Conservation (phyloP, 305 asterid genomes). For the Fraxinus velutina region DNA sequence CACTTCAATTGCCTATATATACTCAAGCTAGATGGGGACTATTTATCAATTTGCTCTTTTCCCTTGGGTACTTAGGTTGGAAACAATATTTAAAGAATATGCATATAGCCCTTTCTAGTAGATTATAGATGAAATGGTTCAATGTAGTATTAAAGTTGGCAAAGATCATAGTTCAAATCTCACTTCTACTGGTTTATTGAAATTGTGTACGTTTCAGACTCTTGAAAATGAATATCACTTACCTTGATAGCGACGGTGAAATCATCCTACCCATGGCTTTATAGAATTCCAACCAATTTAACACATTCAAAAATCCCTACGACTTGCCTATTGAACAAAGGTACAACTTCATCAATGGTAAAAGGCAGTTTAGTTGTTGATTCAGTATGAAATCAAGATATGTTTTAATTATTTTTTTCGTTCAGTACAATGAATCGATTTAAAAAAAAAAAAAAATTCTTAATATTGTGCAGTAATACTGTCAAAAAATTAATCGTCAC, state of each 20-base stretch:
- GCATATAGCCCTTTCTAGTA: background rate
- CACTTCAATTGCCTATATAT: background rate
- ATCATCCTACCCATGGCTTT: constrained; percentile 27
- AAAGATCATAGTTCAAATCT: background rate
- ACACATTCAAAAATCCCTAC: constrained; percentile 30
- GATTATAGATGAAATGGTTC: background rate
- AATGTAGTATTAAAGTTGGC: background rate
- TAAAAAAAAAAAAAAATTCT: no score
- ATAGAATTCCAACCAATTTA: constrained; percentile 4
- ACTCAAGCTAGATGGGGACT: background rate
- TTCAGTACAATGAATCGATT: background rate
- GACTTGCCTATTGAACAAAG: constrained; percentile 16
- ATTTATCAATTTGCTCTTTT: background rate
- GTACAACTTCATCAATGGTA: background rate
- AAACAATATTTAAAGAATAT: background rate
- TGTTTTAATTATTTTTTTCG: no score
- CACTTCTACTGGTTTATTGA: background rate
- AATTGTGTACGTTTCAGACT: background rate
- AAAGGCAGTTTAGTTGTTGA: background rate
- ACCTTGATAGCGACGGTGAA: background rate
- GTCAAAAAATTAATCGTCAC: background rate
- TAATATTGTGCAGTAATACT: background rate
- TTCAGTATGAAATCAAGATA: background rate
- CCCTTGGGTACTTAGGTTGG: background rate
- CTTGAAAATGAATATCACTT: background rate